Base-by-base conservation (phyloP, 2,329 filamentous ascomycete species). In the Neurospora sp. region DNA sequence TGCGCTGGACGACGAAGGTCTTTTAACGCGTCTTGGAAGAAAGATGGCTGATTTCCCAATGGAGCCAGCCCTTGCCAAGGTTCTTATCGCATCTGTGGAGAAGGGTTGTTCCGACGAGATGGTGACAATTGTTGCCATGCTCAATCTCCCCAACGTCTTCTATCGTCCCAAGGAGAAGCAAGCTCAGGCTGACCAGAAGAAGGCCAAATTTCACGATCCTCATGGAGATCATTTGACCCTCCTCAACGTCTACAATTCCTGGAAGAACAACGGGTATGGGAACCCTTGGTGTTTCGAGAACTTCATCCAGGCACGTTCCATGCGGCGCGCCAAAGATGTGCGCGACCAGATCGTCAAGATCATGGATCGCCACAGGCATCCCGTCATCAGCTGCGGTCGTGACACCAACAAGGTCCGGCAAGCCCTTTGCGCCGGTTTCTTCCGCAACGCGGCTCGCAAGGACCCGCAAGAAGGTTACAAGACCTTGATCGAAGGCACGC, bases 31-130 rank as follows among this genome's bases (percentile, higher is more conserved):
- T 7, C 86, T 97, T 1, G 96, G 96, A 8, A 89, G 96, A 66
- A 97, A 97, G 79, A 98, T 99, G 95, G 94, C 96, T 11, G 95
- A 99, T 77, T 98, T 98, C 79, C 96, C 96, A 0, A 98, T 98
- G 93, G 94, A 98, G 70, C 96, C 96, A 0, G 89, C 93, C 0
- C 85, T 98, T 0, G 92, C 94, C 68, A 99, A 98, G 79, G 90
- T 93, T 0, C 86, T 99, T 1, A 96, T 99, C 73, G 91, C 90
- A 11, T 93, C 93, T 0, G 92, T 97, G 1, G 92, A 97, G 66
- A 87, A 96, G 74, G 87, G 90, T 38, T 99, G 96, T 80, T 94
- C 93, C 0, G 96, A 99, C 36, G 96, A 99, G 80, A 89, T 98
- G 76, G 88, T 99, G 36, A 95, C 89, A 73, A 97, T 99, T 71